These are phyloP conservation scores for Phlebiopsis flavidoalba DNA, from an alignment of 768 basidiomycete genomes.

Conservation along the genomic window DNA sequence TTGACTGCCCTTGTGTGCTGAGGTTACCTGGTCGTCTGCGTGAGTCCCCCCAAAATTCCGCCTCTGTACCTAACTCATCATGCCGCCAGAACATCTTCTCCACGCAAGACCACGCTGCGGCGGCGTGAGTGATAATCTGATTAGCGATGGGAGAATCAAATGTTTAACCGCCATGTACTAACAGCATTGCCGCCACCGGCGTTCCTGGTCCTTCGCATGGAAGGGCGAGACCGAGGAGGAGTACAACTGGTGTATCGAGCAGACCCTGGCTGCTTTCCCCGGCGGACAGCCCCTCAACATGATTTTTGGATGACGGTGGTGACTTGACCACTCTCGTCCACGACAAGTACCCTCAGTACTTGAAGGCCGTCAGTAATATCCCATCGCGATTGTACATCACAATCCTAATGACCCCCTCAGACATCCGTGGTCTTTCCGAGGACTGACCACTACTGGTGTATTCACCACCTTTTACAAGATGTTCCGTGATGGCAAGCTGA, in stretches of 20 bases:
- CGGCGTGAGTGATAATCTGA: slow-evolving; percentile 58
- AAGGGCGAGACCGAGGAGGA: slow-evolving; percentile 99
- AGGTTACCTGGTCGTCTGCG: slow-evolving; percentile 98
- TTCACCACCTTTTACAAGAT: slow-evolving; percentile 99
- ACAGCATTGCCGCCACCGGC: slow-evolving; percentile 92
- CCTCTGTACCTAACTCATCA: neutral
- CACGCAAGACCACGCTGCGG: slow-evolving; percentile 98
- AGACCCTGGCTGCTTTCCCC: slow-evolving; percentile 86
- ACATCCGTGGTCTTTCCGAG: slow-evolving; percentile 91
- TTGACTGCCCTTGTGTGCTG: slow-evolving; percentile 90
- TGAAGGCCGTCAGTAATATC: slow-evolving; percentile 49
- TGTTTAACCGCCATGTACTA: neutral
- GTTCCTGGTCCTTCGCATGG: slow-evolving; percentile 99
- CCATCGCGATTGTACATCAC: neutral
- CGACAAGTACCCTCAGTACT: slow-evolving; percentile 91
- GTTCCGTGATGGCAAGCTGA: slow-evolving; percentile 92
- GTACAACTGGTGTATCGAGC: slow-evolving; percentile 97
- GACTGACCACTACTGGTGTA: slow-evolving; percentile 99
- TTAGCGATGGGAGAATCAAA: neutral
- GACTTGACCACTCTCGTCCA: slow-evolving; percentile 94
- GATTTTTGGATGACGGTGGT: slow-evolving; percentile 99
- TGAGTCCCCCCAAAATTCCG: slow-evolving; percentile 33
- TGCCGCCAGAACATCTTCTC: slow-evolving; percentile 96
- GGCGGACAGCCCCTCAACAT: slow-evolving; percentile 86
- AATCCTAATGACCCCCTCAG: slow-evolving; percentile 32